phyloP scores from a whole-genome alignment of 306 rosid genomes.

The Leucaena leucocephala region DNA sequence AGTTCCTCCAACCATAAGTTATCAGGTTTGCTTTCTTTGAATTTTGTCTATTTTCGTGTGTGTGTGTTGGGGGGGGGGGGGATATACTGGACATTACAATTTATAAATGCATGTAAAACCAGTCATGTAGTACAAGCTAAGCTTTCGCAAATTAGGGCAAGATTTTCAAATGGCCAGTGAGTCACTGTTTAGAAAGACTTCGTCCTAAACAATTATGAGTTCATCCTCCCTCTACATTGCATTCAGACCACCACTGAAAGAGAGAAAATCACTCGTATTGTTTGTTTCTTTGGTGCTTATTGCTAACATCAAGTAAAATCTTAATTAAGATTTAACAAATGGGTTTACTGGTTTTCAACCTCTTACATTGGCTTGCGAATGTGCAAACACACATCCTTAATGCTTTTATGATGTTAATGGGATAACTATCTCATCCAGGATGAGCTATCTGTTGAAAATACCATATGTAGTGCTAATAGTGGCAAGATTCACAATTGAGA shows the following conservation, averaged over 20 bases:
- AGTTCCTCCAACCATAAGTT: constrained; percentile 44
- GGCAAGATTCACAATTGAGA: background rate
- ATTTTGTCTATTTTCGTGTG: constrained; percentile 28
- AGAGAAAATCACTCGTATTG: background rate
- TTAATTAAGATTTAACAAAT: background rate
- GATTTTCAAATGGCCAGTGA: constrained; percentile 23
- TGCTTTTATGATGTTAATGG: constrained; percentile 30
- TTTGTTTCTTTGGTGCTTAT: constrained; percentile 8
- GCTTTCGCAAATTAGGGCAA: constrained; percentile 9
- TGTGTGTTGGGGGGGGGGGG: no score
- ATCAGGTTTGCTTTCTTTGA: constrained; percentile 61
- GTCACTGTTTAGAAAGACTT: constrained; percentile 4
- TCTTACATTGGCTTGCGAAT: constrained; percentile 19
- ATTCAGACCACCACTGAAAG: background rate
- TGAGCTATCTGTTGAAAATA: constrained; percentile 9
- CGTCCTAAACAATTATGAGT: constrained; percentile 5
- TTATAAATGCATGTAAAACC: constrained; percentile 25
- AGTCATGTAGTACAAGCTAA: constrained; percentile 23
- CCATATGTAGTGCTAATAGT: background rate
- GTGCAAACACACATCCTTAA: constrained; percentile 22
- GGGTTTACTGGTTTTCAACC: background rate
- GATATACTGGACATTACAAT: constrained; percentile 25
- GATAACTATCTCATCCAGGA: constrained; percentile 18
- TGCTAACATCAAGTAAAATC: constrained; percentile 2
- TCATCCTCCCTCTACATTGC: constrained; percentile 6